Evolutionary conservation across 352 stramenopile species (phyloP), one percentile per base, ranked within the genome.

Genomic region (Pythium phragmitis): DNA sequence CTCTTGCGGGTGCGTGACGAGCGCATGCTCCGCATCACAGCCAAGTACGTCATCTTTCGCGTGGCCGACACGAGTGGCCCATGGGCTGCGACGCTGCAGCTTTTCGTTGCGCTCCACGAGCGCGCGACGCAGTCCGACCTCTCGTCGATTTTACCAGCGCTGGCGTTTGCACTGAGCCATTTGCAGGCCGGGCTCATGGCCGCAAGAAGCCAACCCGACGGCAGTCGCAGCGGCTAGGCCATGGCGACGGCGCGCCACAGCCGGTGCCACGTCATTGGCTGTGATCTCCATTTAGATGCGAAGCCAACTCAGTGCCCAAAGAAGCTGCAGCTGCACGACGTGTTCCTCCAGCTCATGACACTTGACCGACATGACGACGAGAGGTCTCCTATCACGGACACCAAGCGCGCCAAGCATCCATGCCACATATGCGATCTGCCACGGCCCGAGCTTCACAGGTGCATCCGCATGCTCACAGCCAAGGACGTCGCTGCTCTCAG

Each of bases 221-320:
- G 47, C 3, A 17, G 52, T 11, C 51, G 42, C 7, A 7, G 42
- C 11, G 17, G 52, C 7, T 21, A 65, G 11, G 57, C 67, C 6
- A 21, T 89, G n/a, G 65, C 74, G 19, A 64, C 65, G 3, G 80
- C 77, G 8, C 70, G 56, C 1, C 30, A 30, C 45, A 92, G 71
- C 57, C 69, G 60, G 26, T 92, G 82, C 63, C 82, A 92, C 57
- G 82, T 92, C 30, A 61, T 89, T 0, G 80, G 80, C 28, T 92
- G 82, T 54, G 67, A 73, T 53, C 45, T 89, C 60, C 82, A 92
- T 45, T 5, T 30, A 2, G 26, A 30, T 30, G 26, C 26, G 26
- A 30, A 30, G 0, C 26, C 26, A 30, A 30, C 26, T 5, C 26
- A 30, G 26, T 37, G 65, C 28, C 57, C 65, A 17, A 45, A 48